These are phyloP conservation scores for Mrakia frigida DNA, from an alignment of 768 basidiomycete species.

Conservation along the genomic window DNA sequence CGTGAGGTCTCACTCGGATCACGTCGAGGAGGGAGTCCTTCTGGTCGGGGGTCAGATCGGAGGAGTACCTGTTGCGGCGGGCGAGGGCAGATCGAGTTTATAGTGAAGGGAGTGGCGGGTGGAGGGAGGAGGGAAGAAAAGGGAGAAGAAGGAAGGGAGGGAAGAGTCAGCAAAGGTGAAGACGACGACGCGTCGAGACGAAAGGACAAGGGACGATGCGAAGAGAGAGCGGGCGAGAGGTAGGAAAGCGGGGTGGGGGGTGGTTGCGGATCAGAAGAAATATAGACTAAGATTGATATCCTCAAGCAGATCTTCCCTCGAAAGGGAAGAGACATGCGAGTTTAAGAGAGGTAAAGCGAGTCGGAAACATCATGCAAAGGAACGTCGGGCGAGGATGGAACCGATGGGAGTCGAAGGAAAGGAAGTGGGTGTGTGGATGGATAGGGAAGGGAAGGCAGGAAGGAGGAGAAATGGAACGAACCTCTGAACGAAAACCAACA, in stretches of 20 bases:
- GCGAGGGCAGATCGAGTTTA: too few relatives aligned
- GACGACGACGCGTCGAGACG: neutral
- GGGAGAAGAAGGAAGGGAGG: neutral
- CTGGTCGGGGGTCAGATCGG: conserved; percentile 91
- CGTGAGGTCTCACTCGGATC: conserved; percentile 74
- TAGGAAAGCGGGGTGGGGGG: neutral
- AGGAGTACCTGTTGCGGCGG: conserved; percentile 63
- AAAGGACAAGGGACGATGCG: neutral
- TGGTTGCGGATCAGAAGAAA: neutral
- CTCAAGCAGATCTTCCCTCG: neutral
- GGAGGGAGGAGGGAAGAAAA: neutral
- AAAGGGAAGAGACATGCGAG: neutral
- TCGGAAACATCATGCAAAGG: conserved; percentile 18
- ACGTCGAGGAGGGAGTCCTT: conserved; percentile 96
- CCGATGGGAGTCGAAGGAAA: neutral
- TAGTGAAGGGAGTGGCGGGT: conserved; percentile 49
- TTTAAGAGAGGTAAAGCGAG: conserved; percentile 20
- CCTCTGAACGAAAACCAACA: conserved; percentile 91
- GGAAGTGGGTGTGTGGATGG: neutral
- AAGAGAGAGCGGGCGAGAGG: too few relatives aligned
- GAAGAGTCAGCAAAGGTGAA: neutral
- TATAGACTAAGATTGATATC: conserved; percentile 19
- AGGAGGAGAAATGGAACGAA: conserved; percentile 42
- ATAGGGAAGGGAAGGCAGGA: neutral
- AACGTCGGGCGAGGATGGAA: neutral